phyloP scores from a whole-genome alignment of 179 eudicot species.

The Carnegiea gigantea region DNA sequence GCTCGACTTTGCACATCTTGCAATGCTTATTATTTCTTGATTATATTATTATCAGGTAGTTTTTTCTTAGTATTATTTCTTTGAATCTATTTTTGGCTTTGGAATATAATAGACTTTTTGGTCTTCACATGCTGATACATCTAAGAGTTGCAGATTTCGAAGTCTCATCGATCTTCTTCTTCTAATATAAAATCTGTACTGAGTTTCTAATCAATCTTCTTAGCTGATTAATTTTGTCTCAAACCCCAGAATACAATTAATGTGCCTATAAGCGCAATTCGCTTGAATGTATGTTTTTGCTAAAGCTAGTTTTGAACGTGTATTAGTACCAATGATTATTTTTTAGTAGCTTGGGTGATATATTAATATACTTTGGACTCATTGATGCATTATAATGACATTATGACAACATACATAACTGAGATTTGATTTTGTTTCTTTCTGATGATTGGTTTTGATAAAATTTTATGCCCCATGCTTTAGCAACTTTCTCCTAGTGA shows the following conservation, averaged over 20 bases:
- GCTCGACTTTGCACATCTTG: neutral
- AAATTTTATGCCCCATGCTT: neutral
- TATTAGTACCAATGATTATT: neutral
- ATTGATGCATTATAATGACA: too few species aligned
- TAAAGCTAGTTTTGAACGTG: neutral
- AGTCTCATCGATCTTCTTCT: conserved; percentile 10
- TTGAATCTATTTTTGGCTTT: neutral
- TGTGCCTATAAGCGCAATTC: neutral
- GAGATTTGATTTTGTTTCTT: too few species aligned
- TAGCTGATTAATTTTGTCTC: neutral
- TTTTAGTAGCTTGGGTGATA: too few species aligned
- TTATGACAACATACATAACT: neutral
- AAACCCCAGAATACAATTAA: neutral
- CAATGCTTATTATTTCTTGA: neutral
- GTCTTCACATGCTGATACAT: neutral
- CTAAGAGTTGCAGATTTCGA: neutral
- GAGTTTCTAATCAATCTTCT: neutral
- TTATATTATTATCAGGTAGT: neutral
- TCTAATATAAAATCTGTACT: neutral
- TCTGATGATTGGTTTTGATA: too few species aligned
- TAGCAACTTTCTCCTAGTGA: neutral
- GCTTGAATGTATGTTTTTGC: neutral
- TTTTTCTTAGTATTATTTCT: neutral
- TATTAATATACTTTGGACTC: too few species aligned
- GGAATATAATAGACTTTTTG: neutral